Percentiles rank a stretch among this genome's conserved stretches.
phyloP scores from a whole-genome alignment of 2,329 filamentous ascomycete genomes.

The Cladosporium sp. region DNA sequence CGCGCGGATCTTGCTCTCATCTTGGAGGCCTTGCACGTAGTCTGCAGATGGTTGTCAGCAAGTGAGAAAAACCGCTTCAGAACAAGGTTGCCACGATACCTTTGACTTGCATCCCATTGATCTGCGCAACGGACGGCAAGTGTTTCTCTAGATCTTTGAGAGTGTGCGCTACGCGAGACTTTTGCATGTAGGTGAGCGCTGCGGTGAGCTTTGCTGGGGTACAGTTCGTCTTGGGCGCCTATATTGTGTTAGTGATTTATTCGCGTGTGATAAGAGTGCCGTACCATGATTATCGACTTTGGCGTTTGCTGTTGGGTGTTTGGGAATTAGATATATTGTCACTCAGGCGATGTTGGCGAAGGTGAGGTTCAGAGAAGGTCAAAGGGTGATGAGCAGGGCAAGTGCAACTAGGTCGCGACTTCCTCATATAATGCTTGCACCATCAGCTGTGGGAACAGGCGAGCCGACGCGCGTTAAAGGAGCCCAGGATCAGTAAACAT shows the following conservation, averaged over 20 bases:
- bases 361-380: not conserved
- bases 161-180: conserved; percentile 61
- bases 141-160: conserved; percentile 68
- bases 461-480: not conserved
- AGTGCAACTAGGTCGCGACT: not conserved
- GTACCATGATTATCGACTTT: not conserved
- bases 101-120: conserved; percentile 61
- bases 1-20: conserved; percentile 62
- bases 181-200: conserved; percentile 61
- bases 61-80: not conserved
- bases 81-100: conserved; percentile 22
- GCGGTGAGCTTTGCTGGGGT: conserved; percentile 59
- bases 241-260: not conserved
- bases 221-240: conserved; percentile 57
- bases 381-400: not conserved
- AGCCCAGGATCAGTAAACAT: not conserved
- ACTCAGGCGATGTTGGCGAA: too few species aligned
- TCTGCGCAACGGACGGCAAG: conserved; percentile 60
- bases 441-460: not conserved
- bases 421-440: not conserved
- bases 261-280: not conserved
- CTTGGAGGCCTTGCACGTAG: conserved; percentile 61
- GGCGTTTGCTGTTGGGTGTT: too few species aligned
- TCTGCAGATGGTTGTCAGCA: conserved; percentile 40
- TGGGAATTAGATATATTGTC: too few species aligned